Conservation (phyloP, 2,329 filamentous ascomycete species). For the Phoma sp. region DNA sequence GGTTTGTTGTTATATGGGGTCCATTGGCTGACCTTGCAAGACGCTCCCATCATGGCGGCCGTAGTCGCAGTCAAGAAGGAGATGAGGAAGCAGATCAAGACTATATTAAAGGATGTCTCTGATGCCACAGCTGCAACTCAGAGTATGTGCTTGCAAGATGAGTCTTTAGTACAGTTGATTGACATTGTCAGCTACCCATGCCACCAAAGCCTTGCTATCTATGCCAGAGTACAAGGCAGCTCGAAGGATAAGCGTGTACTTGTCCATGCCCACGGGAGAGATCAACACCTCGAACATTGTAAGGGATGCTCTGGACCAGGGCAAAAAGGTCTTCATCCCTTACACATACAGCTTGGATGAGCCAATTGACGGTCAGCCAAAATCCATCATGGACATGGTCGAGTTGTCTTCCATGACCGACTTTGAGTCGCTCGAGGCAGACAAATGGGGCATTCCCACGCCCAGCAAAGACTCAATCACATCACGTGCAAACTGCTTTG, state of each 20-base stretch:
- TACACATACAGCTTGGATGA: constrained; percentile 74
- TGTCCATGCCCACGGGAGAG: constrained; percentile 91
- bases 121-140: constrained; percentile 70
- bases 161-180: constrained; percentile 19
- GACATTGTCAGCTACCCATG: constrained; percentile 65
- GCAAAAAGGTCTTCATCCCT: constrained; percentile 90
- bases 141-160: constrained; percentile 62
- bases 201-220: constrained; percentile 69
- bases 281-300: constrained; percentile 85
- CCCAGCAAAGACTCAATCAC: constrained; percentile 71
- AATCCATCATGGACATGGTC: constrained; percentile 94
- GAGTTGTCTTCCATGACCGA: constrained; percentile 75
- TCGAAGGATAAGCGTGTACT: constrained; percentile 79
- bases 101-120: constrained; percentile 67
- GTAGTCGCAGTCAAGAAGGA: constrained; percentile 77
- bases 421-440: constrained; percentile 76
- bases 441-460: constrained; percentile 96
- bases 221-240: constrained; percentile 80
- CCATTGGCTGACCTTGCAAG: constrained; percentile 13
- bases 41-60: constrained; percentile 51
- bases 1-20: constrained; percentile 14
- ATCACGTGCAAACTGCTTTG: constrained; percentile 75
- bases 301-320: constrained; percentile 74
- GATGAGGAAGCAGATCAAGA: constrained; percentile 74
- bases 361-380: constrained; percentile 54